Conservation (phyloP, 1,284 basidiomycete species). For the Fomitopsis schrenkii region DNA sequence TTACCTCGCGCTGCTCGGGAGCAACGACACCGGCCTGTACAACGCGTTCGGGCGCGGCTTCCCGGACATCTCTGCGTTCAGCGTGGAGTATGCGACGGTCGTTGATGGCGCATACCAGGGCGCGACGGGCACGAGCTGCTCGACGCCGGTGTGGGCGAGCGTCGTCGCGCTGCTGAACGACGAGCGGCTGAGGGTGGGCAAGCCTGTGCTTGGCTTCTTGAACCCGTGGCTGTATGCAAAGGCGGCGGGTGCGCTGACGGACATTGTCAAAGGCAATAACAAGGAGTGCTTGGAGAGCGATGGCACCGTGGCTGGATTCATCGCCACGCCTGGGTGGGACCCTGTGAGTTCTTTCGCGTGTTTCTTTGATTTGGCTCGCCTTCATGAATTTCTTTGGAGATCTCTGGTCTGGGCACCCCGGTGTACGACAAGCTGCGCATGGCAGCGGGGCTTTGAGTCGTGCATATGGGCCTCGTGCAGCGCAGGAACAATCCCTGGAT, state of each 20-base stretch:
- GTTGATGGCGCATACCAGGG: conserved; percentile 25
- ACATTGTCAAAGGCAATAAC: conserved; percentile 42
- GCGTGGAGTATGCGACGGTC: conserved; percentile 37
- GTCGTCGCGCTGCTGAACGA: conserved; percentile 53
- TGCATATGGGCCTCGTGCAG: no score
- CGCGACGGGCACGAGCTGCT: conserved; percentile 43
- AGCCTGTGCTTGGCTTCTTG: conserved; percentile 33
- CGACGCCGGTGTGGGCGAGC: conserved; percentile 45
- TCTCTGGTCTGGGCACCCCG: not conserved
- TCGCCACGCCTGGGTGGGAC: not conserved
- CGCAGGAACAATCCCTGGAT: no score
- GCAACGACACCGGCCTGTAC: conserved; percentile 48
- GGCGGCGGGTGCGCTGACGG: conserved; percentile 52
- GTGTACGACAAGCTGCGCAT: not conserved
- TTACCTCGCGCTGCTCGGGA: conserved; percentile 16
- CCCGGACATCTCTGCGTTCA: conserved; percentile 44
- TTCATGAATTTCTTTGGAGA: not conserved
- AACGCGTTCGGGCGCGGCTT: conserved; percentile 37
- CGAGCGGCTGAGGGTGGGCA: conserved; percentile 40
- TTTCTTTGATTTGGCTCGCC: not conserved
- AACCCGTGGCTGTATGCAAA: conserved; percentile 18
- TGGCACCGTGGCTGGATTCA: not conserved
- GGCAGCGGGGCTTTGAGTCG: not conserved
- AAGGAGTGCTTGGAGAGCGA: not conserved
- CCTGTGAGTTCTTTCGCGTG: not conserved